phyloP scores from a whole-genome alignment of 176 grass and related monocot genomes.

The Typha latifolia region DNA sequence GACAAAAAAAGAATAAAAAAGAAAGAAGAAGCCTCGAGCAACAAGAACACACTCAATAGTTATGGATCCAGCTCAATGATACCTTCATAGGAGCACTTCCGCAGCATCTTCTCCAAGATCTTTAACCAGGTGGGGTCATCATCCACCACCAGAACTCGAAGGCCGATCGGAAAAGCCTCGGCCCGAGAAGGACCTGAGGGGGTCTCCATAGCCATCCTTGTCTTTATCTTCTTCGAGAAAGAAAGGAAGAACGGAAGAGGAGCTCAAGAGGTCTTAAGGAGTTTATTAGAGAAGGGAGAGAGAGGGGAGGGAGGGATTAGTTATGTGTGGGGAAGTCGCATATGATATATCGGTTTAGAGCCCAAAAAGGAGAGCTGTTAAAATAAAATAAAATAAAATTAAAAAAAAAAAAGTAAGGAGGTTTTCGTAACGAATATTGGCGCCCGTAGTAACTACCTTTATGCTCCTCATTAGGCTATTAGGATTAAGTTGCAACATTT shows the following conservation, averaged over 20 bases:
- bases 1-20: not conserved
- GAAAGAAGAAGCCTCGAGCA: not conserved
- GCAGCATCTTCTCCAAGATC: slow-evolving; percentile 99
- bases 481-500: too few relatives aligned
- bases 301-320: not conserved
- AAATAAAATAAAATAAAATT: not conserved
- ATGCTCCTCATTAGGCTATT: slow-evolving; percentile 12
- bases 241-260: slow-evolving; percentile 1
- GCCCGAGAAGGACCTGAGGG: slow-evolving; percentile 39
- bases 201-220: slow-evolving; percentile 8
- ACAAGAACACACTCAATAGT: slow-evolving; percentile 30
- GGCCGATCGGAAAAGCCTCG: slow-evolving; percentile 78
- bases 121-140: slow-evolving; percentile 98
- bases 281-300: not conserved
- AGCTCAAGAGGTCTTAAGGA: slow-evolving; percentile 11
- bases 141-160: slow-evolving; percentile 90
- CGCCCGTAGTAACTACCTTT: slow-evolving; percentile 41
- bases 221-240: too few relatives aligned
- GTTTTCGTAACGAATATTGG: slow-evolving; percentile 47
- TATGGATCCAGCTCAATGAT: slow-evolving; percentile 20
- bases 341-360: not conserved
- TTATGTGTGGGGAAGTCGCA: not conserved
- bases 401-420: slow-evolving; percentile 21
- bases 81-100: slow-evolving; percentile 98
- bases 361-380: slow-evolving; percentile 27